Evolutionary conservation across 257 asterid species (phyloP), one percentile per base, ranked within the genome.

Genomic region (Gentiana macrophylla): DNA sequence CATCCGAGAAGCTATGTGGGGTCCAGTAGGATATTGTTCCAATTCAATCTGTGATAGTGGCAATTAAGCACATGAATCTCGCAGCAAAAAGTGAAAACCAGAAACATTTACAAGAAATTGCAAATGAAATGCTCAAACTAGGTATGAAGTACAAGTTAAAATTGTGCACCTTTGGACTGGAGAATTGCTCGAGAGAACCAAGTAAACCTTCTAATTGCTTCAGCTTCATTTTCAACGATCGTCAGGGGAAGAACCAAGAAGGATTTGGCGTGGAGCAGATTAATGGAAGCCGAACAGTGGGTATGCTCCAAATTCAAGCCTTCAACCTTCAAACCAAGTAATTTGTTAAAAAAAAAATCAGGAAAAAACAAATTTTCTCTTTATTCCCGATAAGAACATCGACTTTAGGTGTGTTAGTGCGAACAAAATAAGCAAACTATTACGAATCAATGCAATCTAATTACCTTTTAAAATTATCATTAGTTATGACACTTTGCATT

Each of bases 1-100:
- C 84, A 91, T 70, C 41, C 97, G 89, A 63, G 97, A 84, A 67
- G 97, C 95, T 52, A 91, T 87, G 76, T 91, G 98, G 75, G 98
- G 70, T 67, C 98, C 97, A 1, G 98, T 87, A 59, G 98, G 95
- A 63, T 91, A 91, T 64, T 91, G 96, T 64, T 91, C 97, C 72
- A 87, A 57, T 72, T 91, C 97, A 74, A 91, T 83, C 96, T 90
- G 84, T 56, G 37, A 41, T n/a, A 34, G 41, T 41, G 11, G 8
- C 11, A 46, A 15, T 5, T 0, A 6, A 56, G 37, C n/a, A 24
- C 35, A 41, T 41, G 2, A 41, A 41, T 10, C 9, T 41, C 9
- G 6, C 46, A 41, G 46, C 6, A 41, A 10, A 41, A 41, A 10
- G 44, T 56, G 45, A 35, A 44, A 52, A 48, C 4, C 36, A 41